Evolutionary conservation across 495 filamentous ascomycete species (phyloP).

Genomic region (Xylaria grammica): DNA sequence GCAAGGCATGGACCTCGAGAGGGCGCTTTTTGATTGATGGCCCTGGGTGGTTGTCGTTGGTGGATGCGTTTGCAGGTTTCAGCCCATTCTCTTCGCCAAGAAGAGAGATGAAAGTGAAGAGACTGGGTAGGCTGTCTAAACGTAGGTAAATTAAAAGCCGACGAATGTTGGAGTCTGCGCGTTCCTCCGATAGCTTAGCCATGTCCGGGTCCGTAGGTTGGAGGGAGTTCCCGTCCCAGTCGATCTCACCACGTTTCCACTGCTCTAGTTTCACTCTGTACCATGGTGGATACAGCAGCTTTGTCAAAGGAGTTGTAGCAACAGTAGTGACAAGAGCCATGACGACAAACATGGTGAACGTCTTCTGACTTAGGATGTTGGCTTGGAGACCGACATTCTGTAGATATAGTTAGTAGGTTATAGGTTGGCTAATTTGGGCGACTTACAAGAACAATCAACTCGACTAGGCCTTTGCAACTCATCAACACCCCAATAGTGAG

Average conservation of each 20-base stretch:
- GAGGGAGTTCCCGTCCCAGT: slow-evolving; percentile 80
- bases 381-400: slow-evolving; percentile 96
- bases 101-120: slow-evolving; percentile 84
- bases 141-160: slow-evolving; percentile 67
- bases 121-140: slow-evolving; percentile 85
- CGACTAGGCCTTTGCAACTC: slow-evolving; percentile 97
- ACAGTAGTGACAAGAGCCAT: slow-evolving; percentile 96
- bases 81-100: slow-evolving; percentile 60
- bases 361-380: slow-evolving; percentile 80
- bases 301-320: slow-evolving; percentile 82
- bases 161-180: slow-evolving; percentile 51
- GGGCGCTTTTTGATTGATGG: slow-evolving; percentile 49
- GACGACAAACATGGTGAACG: slow-evolving; percentile 99
- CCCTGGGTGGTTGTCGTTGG: slow-evolving; percentile 25
- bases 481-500: slow-evolving; percentile 91
- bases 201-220: slow-evolving; percentile 44
- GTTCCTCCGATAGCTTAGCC: slow-evolving; percentile 48
- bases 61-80: slow-evolving; percentile 30
- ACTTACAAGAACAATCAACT: slow-evolving; percentile 90
- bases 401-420: slow-evolving; percentile 29
- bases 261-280: slow-evolving; percentile 89
- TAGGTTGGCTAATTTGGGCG: not conserved
- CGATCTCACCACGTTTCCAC: slow-evolving; percentile 92
- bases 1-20: slow-evolving; percentile 83
- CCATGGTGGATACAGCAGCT: slow-evolving; percentile 79